A percentile compares a stretch with the other conserved stretches of the same genome.
Conservation (phyloP, 495 filamentous ascomycete genomes). For the Halenospora varia region DNA sequence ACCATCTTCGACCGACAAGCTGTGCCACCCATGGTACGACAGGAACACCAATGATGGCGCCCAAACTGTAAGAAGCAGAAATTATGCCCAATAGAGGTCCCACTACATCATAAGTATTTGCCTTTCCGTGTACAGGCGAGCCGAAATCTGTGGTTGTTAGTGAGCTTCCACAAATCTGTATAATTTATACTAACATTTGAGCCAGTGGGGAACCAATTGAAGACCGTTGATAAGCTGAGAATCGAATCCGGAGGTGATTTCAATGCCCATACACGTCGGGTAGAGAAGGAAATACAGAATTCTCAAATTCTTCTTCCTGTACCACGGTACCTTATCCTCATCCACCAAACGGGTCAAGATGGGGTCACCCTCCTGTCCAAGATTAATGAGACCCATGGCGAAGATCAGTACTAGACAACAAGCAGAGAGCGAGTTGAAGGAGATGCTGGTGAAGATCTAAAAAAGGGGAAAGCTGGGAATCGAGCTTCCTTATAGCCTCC, state of each 20-base stretch:
- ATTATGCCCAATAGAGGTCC: constrained; percentile 16
- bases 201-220: constrained; percentile 56
- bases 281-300: constrained; percentile 58
- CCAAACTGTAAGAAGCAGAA: constrained; percentile 35
- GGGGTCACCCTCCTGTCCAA: constrained; percentile 28
- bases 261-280: constrained; percentile 64
- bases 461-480: background rate
- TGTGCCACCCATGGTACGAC: constrained; percentile 43
- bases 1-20: constrained; percentile 38
- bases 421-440: background rate
- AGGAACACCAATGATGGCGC: constrained; percentile 43
- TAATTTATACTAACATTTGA: constrained; percentile 42
- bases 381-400: background rate
- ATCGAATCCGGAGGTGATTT: constrained; percentile 70
- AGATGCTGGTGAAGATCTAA: background rate
- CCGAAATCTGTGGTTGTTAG: background rate
- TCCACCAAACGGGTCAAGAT: constrained; percentile 50
- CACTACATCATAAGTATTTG: background rate
- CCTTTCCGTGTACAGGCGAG: background rate
- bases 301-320: constrained; percentile 59
- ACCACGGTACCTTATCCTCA: constrained; percentile 54
- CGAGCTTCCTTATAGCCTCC: too few relatives aligned
- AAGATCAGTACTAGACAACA: background rate
- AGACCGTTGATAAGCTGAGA: constrained; percentile 68
- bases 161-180: background rate